Percentiles rank a stretch among this genome's conserved stretches.
These are phyloP conservation scores for Galeopsis tetrahit DNA, from an alignment of 257 asterid genomes.

Conservation along the genomic window DNA sequence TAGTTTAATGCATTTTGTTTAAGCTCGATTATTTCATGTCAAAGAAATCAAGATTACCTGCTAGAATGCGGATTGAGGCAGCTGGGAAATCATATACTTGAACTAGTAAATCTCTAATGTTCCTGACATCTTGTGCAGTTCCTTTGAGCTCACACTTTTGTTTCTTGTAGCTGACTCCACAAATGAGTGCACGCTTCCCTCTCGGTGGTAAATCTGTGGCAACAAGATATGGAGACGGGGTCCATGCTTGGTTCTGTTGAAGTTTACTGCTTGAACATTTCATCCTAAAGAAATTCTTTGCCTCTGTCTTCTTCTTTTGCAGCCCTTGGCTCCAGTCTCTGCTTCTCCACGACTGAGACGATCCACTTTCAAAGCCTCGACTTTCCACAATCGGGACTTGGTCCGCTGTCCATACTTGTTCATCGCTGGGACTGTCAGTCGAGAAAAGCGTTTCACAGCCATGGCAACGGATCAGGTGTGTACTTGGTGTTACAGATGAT, in stretches of 20 bases:
- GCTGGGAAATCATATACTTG: conserved; percentile 38
- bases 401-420: neutral
- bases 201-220: conserved; percentile 30
- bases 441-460: conserved; percentile 31
- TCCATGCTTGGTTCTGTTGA: neutral
- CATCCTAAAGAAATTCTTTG: conserved; percentile 26
- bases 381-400: neutral
- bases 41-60: conserved; percentile 48
- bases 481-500: conserved; percentile 20
- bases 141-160: conserved; percentile 58
- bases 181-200: conserved; percentile 61
- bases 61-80: conserved; percentile 55
- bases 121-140: conserved; percentile 47
- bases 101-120: conserved; percentile 44
- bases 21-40: neutral
- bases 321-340: conserved; percentile 25
- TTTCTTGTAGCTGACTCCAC: conserved; percentile 67
- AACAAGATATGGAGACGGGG: conserved; percentile 6
- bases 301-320: conserved; percentile 27
- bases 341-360: conserved; percentile 9
- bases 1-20: neutral
- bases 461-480: conserved; percentile 26
- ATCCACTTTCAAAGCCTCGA: neutral
- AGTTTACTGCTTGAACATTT: conserved; percentile 18
- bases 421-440: conserved; percentile 17